Percentiles rank a stretch among this genome's conserved stretches.
These are phyloP conservation scores for Claviceps sp. DNA, from an alignment of 2,329 filamentous ascomycete genomes.

Conservation along the genomic window DNA sequence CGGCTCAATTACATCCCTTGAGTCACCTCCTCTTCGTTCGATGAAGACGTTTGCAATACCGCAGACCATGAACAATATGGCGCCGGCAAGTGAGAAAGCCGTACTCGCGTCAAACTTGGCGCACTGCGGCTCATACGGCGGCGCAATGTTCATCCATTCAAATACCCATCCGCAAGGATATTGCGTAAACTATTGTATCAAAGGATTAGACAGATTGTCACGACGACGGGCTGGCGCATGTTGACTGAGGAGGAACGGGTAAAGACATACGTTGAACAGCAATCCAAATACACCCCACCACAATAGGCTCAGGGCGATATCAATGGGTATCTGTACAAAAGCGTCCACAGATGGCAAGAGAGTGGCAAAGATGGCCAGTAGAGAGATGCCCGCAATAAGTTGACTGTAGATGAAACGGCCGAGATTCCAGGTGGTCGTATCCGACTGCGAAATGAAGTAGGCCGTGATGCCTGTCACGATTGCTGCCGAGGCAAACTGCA, in stretches of 20 bases:
- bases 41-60: constrained; percentile 24
- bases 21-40: not conserved
- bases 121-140: constrained; percentile 31
- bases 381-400: constrained; percentile 50
- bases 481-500: constrained; percentile 46
- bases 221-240: too few relatives aligned
- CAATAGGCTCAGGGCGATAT: constrained; percentile 46
- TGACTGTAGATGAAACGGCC: constrained; percentile 57
- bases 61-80: constrained; percentile 50
- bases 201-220: not conserved
- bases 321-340: constrained; percentile 53
- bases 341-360: constrained; percentile 49
- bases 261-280: constrained; percentile 34
- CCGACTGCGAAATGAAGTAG: constrained; percentile 38
- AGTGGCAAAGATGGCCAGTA: constrained; percentile 51
- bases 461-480: constrained; percentile 53
- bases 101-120: constrained; percentile 50
- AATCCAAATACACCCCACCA: constrained; percentile 55
- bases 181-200: constrained; percentile 18
- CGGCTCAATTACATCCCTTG: not conserved
- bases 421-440: constrained; percentile 28
- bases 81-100: constrained; percentile 52
- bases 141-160: constrained; percentile 36
- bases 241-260: not conserved
- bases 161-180: constrained; percentile 37